Conservation (phyloP, 1,139 yeast species). For the Protomyces gravidus region DNA sequence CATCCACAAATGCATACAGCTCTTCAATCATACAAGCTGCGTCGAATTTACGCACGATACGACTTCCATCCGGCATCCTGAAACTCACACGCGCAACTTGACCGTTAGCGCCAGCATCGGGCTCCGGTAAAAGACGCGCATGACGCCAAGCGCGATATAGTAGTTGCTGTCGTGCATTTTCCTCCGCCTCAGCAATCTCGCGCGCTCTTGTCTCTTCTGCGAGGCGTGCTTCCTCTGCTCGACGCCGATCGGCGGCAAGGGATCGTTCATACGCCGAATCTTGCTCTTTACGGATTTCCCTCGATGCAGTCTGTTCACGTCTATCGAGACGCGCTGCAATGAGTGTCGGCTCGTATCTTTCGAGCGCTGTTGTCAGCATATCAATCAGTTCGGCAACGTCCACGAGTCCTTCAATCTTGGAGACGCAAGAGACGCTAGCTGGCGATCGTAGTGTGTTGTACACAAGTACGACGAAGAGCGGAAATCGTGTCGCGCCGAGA, state of each 20-base stretch:
- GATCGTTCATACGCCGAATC: constrained; percentile 73
- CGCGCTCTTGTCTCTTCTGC: constrained; percentile 37
- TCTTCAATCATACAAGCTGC: constrained; percentile 50
- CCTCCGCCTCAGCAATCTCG: constrained; percentile 34
- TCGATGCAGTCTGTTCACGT: constrained; percentile 58
- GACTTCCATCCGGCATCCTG: constrained; percentile 56
- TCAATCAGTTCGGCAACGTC: constrained; percentile 38
- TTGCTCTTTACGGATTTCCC: constrained; percentile 66
- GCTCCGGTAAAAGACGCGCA: constrained; percentile 22
- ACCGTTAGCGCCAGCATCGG: constrained; percentile 39
- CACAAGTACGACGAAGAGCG: constrained; percentile 71
- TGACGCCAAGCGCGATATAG: not conserved
- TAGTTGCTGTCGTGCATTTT: constrained; percentile 32
- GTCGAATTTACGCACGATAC: constrained; percentile 56
- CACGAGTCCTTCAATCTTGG: constrained; percentile 60
- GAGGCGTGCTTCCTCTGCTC: constrained; percentile 43
- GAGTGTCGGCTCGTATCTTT: constrained; percentile 36
- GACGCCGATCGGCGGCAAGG: constrained; percentile 53
- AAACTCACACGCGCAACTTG: constrained; percentile 46
- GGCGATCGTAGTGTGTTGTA: constrained; percentile 43
- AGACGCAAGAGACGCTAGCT: constrained; percentile 53
- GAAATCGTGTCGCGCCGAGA: constrained; percentile 68
- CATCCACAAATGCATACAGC: constrained; percentile 55
- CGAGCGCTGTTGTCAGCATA: constrained; percentile 38
- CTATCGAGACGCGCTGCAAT: constrained; percentile 51